Conservation (phyloP, 2,329 filamentous ascomycete genomes). For the Ascochyta rabiei region DNA sequence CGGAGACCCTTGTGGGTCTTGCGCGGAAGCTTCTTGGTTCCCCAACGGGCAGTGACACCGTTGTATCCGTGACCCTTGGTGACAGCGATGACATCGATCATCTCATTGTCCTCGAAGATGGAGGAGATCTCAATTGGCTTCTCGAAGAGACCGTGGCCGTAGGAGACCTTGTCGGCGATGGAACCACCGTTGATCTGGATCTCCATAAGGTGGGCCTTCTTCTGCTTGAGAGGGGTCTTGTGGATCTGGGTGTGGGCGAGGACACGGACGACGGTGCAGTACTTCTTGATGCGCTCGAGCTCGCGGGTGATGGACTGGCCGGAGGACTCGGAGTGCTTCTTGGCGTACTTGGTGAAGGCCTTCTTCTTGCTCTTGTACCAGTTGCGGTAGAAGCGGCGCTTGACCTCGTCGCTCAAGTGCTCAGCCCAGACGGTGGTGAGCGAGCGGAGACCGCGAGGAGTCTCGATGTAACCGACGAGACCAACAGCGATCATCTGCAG, state of each 20-base stretch:
- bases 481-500: constrained; percentile 97
- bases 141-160: constrained; percentile 96
- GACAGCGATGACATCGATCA: constrained; percentile 98
- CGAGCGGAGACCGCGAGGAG: constrained; percentile 97
- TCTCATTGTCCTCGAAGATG: constrained; percentile 99
- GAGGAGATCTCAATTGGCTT: constrained; percentile 92
- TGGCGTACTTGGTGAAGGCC: constrained; percentile 99
- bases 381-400: constrained; percentile 99
- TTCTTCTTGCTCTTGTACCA: constrained; percentile 99
- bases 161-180: constrained; percentile 94
- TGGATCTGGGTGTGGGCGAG: constrained; percentile 99
- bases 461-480: constrained; percentile 99
- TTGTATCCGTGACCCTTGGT: constrained; percentile 99
- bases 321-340: constrained; percentile 96
- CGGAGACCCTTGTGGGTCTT: constrained; percentile 99
- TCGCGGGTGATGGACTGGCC: constrained; percentile 92
- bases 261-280: constrained; percentile 99
- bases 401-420: constrained; percentile 97
- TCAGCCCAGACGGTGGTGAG: constrained; percentile 99
- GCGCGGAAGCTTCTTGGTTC: constrained; percentile 99
- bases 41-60: constrained; percentile 98
- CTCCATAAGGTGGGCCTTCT: constrained; percentile 99
- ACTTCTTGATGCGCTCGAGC: constrained; percentile 99
- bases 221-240: constrained; percentile 99
- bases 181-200: constrained; percentile 99